Evolutionary conservation across 495 filamentous ascomycete genomes (phyloP), one percentile per base, ranked within the genome.

Genomic region (Trichoderma asperelloides): DNA sequence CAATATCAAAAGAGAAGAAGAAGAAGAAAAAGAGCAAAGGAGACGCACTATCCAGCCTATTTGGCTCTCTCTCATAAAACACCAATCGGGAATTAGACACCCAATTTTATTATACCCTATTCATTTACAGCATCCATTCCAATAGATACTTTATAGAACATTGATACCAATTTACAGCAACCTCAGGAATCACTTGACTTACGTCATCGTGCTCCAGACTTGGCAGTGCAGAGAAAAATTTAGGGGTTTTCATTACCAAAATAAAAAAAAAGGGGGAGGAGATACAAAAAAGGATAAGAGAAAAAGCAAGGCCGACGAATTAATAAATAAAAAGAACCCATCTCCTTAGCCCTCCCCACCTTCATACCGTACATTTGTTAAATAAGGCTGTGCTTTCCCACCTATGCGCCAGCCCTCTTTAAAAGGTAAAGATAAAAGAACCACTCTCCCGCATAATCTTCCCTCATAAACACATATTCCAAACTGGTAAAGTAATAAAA

Each of bases 11-110:
- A 67, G 55, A 67, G 5, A 47, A 21, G 28, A 75, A 74, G 40
- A 72, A 67, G 65, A 74, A 77, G 65, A 73, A 71, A 57, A 69
- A 68, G 28, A 72, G 69, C 16, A 70, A 71, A 13, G 70, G 66
- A 12, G 72, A 75, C 63, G 73, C 76, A 71, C 74, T 76, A 66
- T 73, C 78, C 27, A 71, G 76, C 60, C 72, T 77, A 60, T 77
- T 76, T 65, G 68, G 69, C 13, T 67, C 65, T 60, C 57, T 70
- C 55, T 64, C 62, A 68, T 69, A 60, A 70, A 33, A 65, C 43
- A 40, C 57, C 47, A 21, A 1, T 47, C 5, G 3, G 0, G 5
- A 47, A 23, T 37, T 37, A 37, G 9, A 7, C 33, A 37, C n/a
- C n/a, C n/a, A n/a, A n/a, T n/a, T n/a, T n/a, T 37, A 47, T 47